phyloP scores from a whole-genome alignment of 2,329 filamentous ascomycete genomes.

The Phialophora expanda region DNA sequence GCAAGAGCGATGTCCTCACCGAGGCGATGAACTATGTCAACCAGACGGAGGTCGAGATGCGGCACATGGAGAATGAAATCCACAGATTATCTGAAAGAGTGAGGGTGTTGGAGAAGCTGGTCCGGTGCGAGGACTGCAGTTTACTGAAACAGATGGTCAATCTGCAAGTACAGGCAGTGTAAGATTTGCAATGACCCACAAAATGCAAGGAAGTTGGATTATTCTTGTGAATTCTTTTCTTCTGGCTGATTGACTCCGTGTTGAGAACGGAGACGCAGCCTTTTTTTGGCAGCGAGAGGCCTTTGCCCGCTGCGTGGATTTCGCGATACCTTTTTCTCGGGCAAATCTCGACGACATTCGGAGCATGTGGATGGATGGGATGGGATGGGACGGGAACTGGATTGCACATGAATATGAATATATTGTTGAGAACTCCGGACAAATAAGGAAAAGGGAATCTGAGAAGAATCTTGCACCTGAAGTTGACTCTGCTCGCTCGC shows the following conservation, averaged over 20 bases:
- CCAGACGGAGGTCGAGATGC: conserved; percentile 38
- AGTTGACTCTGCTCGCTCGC: background rate
- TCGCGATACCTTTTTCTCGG: background rate
- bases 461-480: background rate
- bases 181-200: background rate
- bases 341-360: background rate
- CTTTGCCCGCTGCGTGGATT: background rate
- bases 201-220: background rate
- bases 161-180: conserved; percentile 33
- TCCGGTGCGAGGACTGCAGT: conserved; percentile 37
- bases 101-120: conserved; percentile 33
- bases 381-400: no score
- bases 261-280: background rate
- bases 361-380: background rate
- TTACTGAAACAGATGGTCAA: conserved; percentile 36
- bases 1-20: conserved; percentile 39
- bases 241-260: background rate
- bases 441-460: background rate
- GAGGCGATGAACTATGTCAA: conserved; percentile 40
- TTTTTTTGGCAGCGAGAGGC: background rate
- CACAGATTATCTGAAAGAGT: conserved; percentile 34
- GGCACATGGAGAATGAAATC: conserved; percentile 39
- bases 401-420: background rate
- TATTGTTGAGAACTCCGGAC: background rate
- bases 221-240: background rate